Base-by-base conservation (phyloP, 176 grass and related monocot genomes). In the Juncus effusus region DNA sequence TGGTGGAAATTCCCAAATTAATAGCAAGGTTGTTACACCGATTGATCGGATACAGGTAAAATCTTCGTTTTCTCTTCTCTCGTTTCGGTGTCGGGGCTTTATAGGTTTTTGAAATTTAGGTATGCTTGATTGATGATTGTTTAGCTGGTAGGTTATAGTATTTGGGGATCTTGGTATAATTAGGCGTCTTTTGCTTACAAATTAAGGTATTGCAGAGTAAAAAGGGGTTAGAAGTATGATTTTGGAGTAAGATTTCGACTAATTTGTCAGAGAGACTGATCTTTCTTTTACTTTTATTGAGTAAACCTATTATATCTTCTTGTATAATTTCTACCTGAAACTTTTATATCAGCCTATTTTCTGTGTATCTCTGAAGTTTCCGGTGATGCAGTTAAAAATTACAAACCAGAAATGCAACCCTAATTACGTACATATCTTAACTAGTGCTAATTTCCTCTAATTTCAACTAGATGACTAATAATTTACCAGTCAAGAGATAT, bases 41-140 rank as follows among this genome's bases (percentile, higher is more conserved):
- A 38, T 55, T 38, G 2, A 6, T 40, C 65, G 47, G 65, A 36
- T 35, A 38, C 4, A 69, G 65, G 65, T 69, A 68, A 7, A 54
- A 54, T 37, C 49, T 69, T 3, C 38, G 2, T 51, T 40, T 52
- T 69, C 28, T 55, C 39, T 35, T 69, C 51, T 55, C 52, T 35
- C 54, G 28, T 6, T 14, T 40, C 5, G 45, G 3, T 10, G 15
- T 5, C n/a, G 5, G 38, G 2, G 7, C 7, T 70, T 36, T 70
- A 28, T 28, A 28, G 19, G 19, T 55, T 55, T 7, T 67, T 67
- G 51, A 4, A 38, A 54, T 50, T 69, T 54, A 47, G 65, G 65
- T 69, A 52, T 54, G 12, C 15, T 68, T n/a, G 65, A 54, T 68
- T 49, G 49, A 3, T 69, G 50, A 54, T 55, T 69, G 65, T 69